Base-by-base conservation (phyloP, 2,329 filamentous ascomycete genomes). In the Venturia aucupariae region DNA sequence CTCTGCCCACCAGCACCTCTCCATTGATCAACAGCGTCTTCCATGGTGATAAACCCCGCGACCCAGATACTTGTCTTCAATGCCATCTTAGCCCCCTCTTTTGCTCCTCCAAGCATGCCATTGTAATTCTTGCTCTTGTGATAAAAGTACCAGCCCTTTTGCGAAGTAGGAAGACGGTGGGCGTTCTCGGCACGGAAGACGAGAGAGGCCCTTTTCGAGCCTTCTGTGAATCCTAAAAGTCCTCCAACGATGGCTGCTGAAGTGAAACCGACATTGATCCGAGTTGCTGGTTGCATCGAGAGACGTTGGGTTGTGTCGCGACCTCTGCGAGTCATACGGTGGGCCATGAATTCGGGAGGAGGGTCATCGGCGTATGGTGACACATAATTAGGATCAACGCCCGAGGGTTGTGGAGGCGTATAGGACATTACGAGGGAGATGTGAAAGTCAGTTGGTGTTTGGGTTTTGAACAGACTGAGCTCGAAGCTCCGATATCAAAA, bases 71-170 rank as follows among this genome's bases (percentile, higher is more conserved):
- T 84, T 6, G 95, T 81, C 69, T 84, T 86, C 39, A 78, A 73
- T 1, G 89, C 92, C 82, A 94, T 90, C 68, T 83, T 86, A 61
- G 90, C 70, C 0, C 91, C 94, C 71, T 96, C 91, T 62, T 85
- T 85, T 22, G 95, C 79, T 0, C 89, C 93, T 6, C 89, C 90
- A 27, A 89, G 82, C 70, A 90, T 87, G 62, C 89, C 84, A 71
- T 91, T 41, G 57, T 99, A 97, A 76, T 96, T 97, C 77, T 97
- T 97, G 73, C 86, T 90, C 78, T 97, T 97, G 80, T 97, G 93
- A 76, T 99, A 99, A n/a, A 97, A 84, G 74, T 93, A 99, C 94
- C 94, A 99, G 22, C 92, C 93, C 2, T 87, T 85, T 32, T 90
- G 87, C 0, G 87, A 87, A 3, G 85, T 86, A 24, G 94, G 94